These are phyloP conservation scores for Mallotus japonicus DNA, from an alignment of 441 rosid genomes.

Conservation along the genomic window DNA sequence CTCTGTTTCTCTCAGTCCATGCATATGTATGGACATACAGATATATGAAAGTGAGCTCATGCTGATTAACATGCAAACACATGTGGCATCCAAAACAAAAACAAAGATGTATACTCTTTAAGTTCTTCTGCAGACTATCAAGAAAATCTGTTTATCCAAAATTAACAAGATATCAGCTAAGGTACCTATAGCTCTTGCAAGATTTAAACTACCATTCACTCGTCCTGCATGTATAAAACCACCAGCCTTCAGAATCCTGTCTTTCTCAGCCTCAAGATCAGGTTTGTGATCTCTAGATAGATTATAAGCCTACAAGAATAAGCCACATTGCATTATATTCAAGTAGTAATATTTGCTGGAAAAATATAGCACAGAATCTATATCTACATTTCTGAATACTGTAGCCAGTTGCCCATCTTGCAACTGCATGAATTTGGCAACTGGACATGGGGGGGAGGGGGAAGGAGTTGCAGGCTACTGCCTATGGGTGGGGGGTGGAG, in stretches of 20 bases:
- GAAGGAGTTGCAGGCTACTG: too few relatives aligned
- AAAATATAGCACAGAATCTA: background rate
- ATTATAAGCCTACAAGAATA: conserved; percentile 62
- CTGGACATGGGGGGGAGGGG: too few relatives aligned
- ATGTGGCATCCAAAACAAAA: too few relatives aligned
- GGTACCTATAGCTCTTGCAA: conserved; percentile 91
- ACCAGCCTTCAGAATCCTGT: conserved; percentile 92
- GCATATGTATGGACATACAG: background rate
- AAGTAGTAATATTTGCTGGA: background rate
- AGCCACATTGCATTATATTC: background rate
- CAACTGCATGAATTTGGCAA: conserved; percentile 1
- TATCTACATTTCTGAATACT: background rate
- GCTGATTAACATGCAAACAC: too few relatives aligned
- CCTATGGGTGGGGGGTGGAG: too few relatives aligned
- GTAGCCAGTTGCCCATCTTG: background rate
- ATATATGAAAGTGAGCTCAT: too few relatives aligned
- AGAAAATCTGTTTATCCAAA: background rate
- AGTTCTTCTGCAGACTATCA: too few relatives aligned
- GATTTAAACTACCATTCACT: conserved; percentile 93
- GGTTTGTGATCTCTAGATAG: conserved; percentile 98
- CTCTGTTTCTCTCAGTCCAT: background rate
- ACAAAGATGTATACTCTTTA: too few relatives aligned
- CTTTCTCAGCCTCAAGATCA: conserved; percentile 90
- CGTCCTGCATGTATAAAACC: conserved; percentile 96
- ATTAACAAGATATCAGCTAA: background rate